Percentiles rank a stretch among this genome's conserved stretches.
These are phyloP conservation scores for Aureoboletus auriporus DNA, from an alignment of 768 basidiomycete genomes.

Conservation along the genomic window DNA sequence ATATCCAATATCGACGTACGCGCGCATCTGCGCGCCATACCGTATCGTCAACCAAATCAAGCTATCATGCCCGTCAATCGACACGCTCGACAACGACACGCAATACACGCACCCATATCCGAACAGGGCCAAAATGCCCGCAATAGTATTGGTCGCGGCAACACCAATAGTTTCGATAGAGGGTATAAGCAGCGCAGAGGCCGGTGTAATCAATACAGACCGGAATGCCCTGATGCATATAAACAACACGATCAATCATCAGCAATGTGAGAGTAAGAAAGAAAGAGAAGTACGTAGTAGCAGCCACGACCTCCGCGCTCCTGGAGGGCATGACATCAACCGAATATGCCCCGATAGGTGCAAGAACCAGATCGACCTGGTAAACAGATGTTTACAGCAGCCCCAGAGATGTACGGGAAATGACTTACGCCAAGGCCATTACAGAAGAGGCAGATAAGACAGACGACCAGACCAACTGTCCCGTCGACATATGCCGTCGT, in stretches of 20 bases:
- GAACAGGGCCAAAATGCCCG: conserved; percentile 43
- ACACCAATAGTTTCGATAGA: conserved; percentile 53
- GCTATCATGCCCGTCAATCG: conserved; percentile 29
- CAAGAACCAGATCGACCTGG: conserved; percentile 55
- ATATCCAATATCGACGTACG: conserved; percentile 54
- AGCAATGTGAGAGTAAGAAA: not conserved
- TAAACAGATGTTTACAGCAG: not conserved
- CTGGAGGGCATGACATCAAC: conserved; percentile 57
- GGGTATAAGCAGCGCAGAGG: conserved; percentile 26
- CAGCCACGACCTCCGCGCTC: conserved; percentile 64
- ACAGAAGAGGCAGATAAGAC: conserved; percentile 53
- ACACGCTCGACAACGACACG: not conserved
- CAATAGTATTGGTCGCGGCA: conserved; percentile 41
- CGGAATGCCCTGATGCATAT: conserved; percentile 15
- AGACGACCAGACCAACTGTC: conserved; percentile 44
- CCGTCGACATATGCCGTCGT: conserved; percentile 50
- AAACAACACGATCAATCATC: not conserved
- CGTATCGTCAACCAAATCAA: conserved; percentile 49
- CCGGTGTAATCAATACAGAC: conserved; percentile 16
- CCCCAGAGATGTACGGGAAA: not conserved
- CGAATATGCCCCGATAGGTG: conserved; percentile 51
- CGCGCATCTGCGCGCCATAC: conserved; percentile 55
- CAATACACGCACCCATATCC: conserved; percentile 50
- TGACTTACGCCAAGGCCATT: conserved; percentile 60
- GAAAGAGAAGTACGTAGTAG: conserved; percentile 40